Evolutionary conservation across 257 asterid genomes (phyloP), one percentile per base, ranked within the genome.

Genomic region (Mentha longifolia): DNA sequence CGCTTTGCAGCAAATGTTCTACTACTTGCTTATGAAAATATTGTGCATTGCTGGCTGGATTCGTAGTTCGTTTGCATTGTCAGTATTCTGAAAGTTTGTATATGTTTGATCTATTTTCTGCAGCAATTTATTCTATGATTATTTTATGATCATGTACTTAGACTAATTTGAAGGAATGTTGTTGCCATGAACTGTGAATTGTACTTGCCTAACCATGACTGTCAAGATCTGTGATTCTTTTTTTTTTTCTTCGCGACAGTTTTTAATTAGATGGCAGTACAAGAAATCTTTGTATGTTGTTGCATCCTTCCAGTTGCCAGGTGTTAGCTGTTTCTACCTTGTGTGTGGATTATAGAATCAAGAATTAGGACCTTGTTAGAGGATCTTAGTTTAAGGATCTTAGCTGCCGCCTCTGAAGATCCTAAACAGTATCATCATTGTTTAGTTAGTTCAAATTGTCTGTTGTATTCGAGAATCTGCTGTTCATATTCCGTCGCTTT

Each of bases 1-100:
- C 67, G 2, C 9, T 68, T 39, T 62, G 67, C 76, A 11, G 8
- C 8, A 28, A 74, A 59, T 41, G 70, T 33, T 74, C 69, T 65
- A 70, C 74, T n/a, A 68, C 61, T 19, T 37, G 30, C 5, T 8
- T 22, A 22, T 47, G 65, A 50, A 58, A 31, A 31, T 31, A 31
- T 69, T 66, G 67, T 64, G 62, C 71, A 58, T 70, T 77, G 59
- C 73, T 39, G 74, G 71, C 69, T 35, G 72, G 68, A 68, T 62
- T 71, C 17, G 9, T 59, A 42, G 22, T 65, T 64, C 56, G 39
- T 58, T 70, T 37, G 80, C 54, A 47, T 78, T 58, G 41, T 25
- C 47, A 59, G 12, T 59, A 58, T 72, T 71, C 22, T 52, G 51
- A 70, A 54, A 17, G 46, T 65, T 10, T 66, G 9, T 42, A 50